Conservation (phyloP, 2,329 filamentous ascomycete species). For the Botrytis cinerea region DNA sequence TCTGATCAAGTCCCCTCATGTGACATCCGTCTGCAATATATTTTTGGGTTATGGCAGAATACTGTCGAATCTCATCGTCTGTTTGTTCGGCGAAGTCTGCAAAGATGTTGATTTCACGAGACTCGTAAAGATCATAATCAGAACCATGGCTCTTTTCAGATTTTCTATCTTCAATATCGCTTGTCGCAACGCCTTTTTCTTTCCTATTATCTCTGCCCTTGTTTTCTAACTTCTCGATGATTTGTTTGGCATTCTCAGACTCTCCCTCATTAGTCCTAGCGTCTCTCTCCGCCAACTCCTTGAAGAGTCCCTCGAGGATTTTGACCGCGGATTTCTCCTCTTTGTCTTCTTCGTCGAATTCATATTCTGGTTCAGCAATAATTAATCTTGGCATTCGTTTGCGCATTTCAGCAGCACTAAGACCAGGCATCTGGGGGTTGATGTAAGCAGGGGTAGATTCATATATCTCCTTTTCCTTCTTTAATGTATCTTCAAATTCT, state of each 20-base stretch:
- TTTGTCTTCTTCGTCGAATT: neutral
- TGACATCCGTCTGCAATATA: neutral
- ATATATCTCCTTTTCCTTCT: neutral
- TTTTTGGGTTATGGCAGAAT: neutral
- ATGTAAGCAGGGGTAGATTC: neutral
- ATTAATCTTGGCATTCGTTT: neutral
- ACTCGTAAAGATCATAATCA: accelerated
- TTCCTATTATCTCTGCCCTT: neutral
- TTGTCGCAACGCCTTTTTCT: neutral
- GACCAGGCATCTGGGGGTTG: neutral
- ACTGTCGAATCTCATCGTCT: neutral
- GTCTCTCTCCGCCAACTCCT: neutral
- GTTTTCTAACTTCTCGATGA: neutral
- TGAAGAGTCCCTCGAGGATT: neutral
- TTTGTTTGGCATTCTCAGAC: neutral
- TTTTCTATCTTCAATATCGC: neutral
- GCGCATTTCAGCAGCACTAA: neutral
- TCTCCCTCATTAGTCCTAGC: no score
- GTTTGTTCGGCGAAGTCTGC: neutral
- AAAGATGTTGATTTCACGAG: neutral
- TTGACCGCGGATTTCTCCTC: neutral
- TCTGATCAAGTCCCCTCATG: neutral
- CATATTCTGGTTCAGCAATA: neutral
- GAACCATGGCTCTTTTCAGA: no score
- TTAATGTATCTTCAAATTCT: neutral